These are phyloP conservation scores for Bruguiera hainesii DNA, from an alignment of 441 rosid genomes.

Conservation along the genomic window DNA sequence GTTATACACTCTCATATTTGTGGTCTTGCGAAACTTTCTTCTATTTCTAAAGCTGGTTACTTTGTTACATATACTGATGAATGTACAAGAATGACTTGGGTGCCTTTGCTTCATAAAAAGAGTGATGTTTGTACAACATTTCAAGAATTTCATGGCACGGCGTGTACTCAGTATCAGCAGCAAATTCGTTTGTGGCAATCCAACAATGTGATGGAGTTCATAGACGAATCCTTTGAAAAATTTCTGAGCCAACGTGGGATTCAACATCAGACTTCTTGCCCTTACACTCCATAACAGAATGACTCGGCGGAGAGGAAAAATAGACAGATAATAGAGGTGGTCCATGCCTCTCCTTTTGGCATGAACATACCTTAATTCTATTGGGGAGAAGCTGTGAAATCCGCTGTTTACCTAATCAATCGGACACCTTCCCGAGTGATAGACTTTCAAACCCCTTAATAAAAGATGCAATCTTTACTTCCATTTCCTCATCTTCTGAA, in stretches of 20 bases:
- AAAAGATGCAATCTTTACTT: too few species aligned
- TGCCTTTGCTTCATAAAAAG: neutral
- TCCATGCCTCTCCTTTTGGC: too few species aligned
- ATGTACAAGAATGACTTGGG: neutral
- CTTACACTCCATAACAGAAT: neutral
- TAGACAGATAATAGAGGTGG: neutral
- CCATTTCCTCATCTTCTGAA: neutral
- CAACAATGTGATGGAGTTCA: neutral
- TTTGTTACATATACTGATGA: neutral
- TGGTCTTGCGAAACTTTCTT: neutral
- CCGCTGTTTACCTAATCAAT: too few species aligned
- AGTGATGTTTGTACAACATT: neutral
- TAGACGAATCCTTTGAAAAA: too few species aligned
- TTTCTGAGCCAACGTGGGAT: neutral
- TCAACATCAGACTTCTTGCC: neutral
- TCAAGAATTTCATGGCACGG: neutral
- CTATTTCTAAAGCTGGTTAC: neutral
- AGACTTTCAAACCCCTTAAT: too few species aligned
- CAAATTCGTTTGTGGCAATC: neutral
- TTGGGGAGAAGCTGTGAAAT: too few species aligned
- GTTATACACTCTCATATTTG: neutral
- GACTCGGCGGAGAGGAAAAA: neutral
- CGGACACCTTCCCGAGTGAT: too few species aligned
- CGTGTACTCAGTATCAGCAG: neutral
- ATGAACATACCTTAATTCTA: too few species aligned